Conservation (phyloP, 1,139 yeast species). For the Taiozyma sp. region DNA sequence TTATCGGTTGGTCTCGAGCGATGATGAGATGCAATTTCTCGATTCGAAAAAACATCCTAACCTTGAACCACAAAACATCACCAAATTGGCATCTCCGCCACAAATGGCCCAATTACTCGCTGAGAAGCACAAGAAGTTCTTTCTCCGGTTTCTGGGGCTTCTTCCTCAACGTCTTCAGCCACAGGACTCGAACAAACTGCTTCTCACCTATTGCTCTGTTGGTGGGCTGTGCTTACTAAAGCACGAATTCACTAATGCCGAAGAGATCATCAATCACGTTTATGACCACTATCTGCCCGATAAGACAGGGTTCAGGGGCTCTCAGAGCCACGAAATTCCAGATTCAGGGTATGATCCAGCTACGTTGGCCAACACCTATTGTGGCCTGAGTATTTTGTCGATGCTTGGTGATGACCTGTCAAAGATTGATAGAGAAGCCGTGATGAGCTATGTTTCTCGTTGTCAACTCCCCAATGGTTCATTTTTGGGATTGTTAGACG, state of each 20-base stretch:
- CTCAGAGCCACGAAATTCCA: constrained; percentile 36
- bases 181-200: constrained; percentile 63
- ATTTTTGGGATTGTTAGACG: constrained; percentile 47
- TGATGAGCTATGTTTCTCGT: constrained; percentile 44
- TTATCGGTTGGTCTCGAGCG: not conserved
- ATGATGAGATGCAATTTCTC: not conserved
- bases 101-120: not conserved
- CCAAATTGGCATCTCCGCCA: not conserved
- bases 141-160: constrained; percentile 29
- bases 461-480: constrained; percentile 61
- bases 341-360: constrained; percentile 46
- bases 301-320: constrained; percentile 51
- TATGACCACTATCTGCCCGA: constrained; percentile 41
- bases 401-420: constrained; percentile 39
- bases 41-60: not conserved
- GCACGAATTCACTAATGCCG: constrained; percentile 29
- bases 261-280: constrained; percentile 41
- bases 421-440: constrained; percentile 36
- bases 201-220: constrained; percentile 63
- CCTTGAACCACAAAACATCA: not conserved
- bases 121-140: not conserved
- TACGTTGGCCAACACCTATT: constrained; percentile 64
- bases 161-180: constrained; percentile 47
- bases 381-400: constrained; percentile 50
- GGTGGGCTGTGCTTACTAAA: constrained; percentile 56